Percentiles rank a stretch among this genome's conserved stretches.
phyloP scores from a whole-genome alignment of 2,329 filamentous ascomycete genomes.

The Phaeophleospora eucalypticola region DNA sequence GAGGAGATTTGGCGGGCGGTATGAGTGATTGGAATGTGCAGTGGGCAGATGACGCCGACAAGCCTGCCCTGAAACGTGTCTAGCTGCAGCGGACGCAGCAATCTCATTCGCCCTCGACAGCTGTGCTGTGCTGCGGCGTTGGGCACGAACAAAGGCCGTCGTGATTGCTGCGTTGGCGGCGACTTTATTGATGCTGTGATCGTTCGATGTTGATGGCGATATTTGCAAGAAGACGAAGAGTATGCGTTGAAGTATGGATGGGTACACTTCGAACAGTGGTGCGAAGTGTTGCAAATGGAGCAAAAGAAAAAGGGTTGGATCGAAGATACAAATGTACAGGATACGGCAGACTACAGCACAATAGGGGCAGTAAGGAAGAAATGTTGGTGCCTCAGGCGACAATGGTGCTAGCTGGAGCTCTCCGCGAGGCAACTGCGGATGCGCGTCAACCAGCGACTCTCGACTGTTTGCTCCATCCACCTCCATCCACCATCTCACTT shows the following conservation, averaged over 20 bases:
- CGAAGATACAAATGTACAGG: too few relatives aligned
- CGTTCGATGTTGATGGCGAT: neutral
- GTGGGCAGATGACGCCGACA: neutral
- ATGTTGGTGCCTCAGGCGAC: neutral
- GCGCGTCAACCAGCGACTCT: constrained; percentile 4
- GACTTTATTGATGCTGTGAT: neutral
- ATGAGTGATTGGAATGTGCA: constrained; percentile 8
- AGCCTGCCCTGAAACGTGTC: constrained; percentile 2
- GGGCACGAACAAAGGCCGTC: neutral
- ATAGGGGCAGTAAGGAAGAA: too few relatives aligned
- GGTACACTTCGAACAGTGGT: too few relatives aligned
- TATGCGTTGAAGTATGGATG: too few relatives aligned
- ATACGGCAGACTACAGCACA: neutral
- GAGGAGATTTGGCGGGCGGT: constrained; percentile 12
- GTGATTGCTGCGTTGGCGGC: neutral
- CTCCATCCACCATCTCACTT: neutral
- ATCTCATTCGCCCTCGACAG: neutral
- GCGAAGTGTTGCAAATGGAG: too few relatives aligned
- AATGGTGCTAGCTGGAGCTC: neutral
- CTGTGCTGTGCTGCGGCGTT: neutral
- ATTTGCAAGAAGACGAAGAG: too few relatives aligned
- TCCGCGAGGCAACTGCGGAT: constrained; percentile 6
- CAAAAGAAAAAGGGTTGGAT: too few relatives aligned
- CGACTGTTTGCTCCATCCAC: neutral
- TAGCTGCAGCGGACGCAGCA: neutral